Conservation (phyloP, 768 basidiomycete species). For the Leccinum sublutescens region DNA sequence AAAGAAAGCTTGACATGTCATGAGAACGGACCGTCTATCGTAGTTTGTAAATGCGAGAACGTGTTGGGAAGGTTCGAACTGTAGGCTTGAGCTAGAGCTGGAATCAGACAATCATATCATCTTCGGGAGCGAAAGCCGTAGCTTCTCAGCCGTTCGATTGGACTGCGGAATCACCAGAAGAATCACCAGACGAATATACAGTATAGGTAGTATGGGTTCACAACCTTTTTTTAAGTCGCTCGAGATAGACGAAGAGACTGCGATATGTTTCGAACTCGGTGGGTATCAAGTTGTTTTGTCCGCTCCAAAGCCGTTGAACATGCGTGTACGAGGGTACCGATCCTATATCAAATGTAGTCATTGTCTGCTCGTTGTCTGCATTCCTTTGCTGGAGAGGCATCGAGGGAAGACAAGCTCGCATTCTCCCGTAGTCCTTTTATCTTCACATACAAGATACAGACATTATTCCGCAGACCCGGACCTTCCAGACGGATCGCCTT, state of each 20-base stretch:
- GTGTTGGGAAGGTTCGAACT: neutral
- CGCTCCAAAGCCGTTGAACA: neutral
- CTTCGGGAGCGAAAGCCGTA: neutral
- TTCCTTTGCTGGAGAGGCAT: neutral
- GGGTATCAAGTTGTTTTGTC: no score
- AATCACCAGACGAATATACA: no score
- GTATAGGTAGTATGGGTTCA: neutral
- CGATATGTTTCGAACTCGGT: neutral
- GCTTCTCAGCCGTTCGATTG: neutral
- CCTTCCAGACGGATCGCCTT: constrained; percentile 9
- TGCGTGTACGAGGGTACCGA: neutral
- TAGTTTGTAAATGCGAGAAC: neutral
- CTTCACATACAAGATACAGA: neutral
- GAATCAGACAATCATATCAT: neutral
- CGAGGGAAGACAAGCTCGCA: neutral
- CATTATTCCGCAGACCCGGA: constrained; percentile 11
- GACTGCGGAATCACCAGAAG: neutral
- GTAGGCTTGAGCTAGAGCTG: no score
- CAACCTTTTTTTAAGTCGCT: no score
- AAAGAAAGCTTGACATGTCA: neutral
- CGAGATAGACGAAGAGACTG: no score
- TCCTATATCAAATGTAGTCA: neutral
- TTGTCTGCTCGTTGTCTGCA: neutral
- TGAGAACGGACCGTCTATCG: neutral
- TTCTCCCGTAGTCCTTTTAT: neutral